Evolutionary conservation across 805 yeast species (phyloP), one percentile per base, ranked within the genome.

Genomic region (Spathaspora hagerdaliae): DNA sequence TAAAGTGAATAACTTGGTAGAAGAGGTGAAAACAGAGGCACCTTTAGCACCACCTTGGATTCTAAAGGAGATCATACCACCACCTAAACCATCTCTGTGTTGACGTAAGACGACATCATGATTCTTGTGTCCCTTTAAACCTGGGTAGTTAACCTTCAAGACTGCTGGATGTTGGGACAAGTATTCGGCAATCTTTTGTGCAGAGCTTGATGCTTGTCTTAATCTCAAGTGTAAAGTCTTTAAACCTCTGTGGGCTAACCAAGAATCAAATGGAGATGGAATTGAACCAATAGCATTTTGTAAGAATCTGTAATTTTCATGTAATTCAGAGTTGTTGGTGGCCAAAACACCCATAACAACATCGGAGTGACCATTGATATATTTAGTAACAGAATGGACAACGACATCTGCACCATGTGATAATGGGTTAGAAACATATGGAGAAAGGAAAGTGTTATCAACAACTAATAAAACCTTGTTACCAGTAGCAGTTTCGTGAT

Each of bases 201-300:
- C 96, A 44, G 78, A 76, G 44, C 58, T 55, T 37, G 88, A 68
- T 36, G 94, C 84, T 57, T 83, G 86, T 59, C 79, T 77, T 35
- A 81, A 85, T 65, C 96, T 79, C 67, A 88, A 74, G 60, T 87
- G 94, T 60, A 87, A 74, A 36, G 96, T 88, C 77, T 86, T 88
- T 61, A 88, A 75, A 61, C 96, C 96, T 65, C 96, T 79, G 75
- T 87, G 96, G 45, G 95, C 91, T 65, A 87, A 82, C 96, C 96
- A 88, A 36, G 89, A 78, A 70, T 89, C 96, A 64, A 88, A 89
- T 44, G 96, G 87, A 15, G 95, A 86, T 52, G 96, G 95, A 51
- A 88, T 79, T 27, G 95, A 89, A 51, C 96, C 96, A 57, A 86
- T 74, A 52, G 96, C 95, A 58, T 87, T 87, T 68, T 88, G 96